A percentile compares a stretch with the other conserved stretches of the same genome.
These are phyloP conservation scores for Lactuca saligna DNA, from an alignment of 129 eudicot genomes.

Conservation along the genomic window DNA sequence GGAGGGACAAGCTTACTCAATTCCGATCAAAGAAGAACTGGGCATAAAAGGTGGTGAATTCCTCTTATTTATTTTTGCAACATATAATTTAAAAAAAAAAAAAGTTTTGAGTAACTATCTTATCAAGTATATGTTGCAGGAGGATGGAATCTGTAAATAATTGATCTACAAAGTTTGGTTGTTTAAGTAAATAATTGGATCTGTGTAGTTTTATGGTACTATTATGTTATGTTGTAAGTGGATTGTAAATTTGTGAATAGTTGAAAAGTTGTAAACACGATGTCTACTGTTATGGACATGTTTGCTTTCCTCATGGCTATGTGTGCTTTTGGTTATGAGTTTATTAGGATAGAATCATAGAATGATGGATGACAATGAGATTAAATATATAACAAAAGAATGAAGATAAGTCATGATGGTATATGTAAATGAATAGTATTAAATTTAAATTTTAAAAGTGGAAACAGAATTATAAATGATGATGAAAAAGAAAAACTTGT, in stretches of 20 bases:
- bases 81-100: too few relatives aligned
- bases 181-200: conserved; percentile 29
- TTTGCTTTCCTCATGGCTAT: not conserved
- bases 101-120: not conserved
- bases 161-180: conserved; percentile 15
- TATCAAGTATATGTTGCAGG: conserved; percentile 23
- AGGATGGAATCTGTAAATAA: conserved; percentile 23
- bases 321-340: too few relatives aligned
- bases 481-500: too few relatives aligned
- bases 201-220: not conserved
- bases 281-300: conserved; percentile 18
- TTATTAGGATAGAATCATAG: too few relatives aligned
- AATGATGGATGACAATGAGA: too few relatives aligned
- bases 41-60: conserved; percentile 52
- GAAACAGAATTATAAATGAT: too few relatives aligned
- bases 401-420: too few relatives aligned
- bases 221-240: not conserved
- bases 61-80: too few relatives aligned
- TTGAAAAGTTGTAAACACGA: conserved; percentile 20
- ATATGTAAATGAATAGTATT: too few relatives aligned
- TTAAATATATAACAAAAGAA: too few relatives aligned
- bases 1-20: conserved; percentile 78
- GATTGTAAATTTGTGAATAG: conserved; percentile 37
- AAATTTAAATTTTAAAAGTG: too few relatives aligned
- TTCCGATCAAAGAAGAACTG: conserved; percentile 83